Evolutionary conservation across 164 flowering plant species (phyloP), one percentile per base, ranked within the genome.

Genomic region (Nelumbo lutea): DNA sequence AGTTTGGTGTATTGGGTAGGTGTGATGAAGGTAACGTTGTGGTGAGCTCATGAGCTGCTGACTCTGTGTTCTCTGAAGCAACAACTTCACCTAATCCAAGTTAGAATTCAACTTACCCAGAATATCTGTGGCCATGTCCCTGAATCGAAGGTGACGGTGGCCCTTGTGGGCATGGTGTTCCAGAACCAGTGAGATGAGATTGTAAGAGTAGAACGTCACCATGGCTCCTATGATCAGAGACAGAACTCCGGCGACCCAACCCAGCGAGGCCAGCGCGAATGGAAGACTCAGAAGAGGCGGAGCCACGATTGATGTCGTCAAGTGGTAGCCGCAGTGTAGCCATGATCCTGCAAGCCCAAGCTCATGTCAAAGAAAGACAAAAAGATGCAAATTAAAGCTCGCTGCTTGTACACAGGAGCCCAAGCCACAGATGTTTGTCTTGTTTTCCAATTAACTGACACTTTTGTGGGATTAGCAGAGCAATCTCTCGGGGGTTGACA

Each of bases 281-380:
- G 97, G 98, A 0, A 94, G 86, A 66, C 96, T 90, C 46, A 94
- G 75, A 1, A 94, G 82, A 1, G 97, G 55, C 4, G 98, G 98
- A 1, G 93, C 96, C 0, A 94, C 98, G 0, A 94, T 94, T 15
- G 98, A 89, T 2, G 97, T 90, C 11, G 98, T 86, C 70, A 94
- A 73, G 64, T 94, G 98, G 77, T 87, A 94, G 0, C 98, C 97
- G 66, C 90, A 77, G 73, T 94, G 98, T 41, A 85, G 5, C 98
- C 98, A 94, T 70, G 98, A 90, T 41, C 98, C 98, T 91, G 66
- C 7, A 65, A 4, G 9, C 6, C 4, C 53, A 50, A 1, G 27
- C 40, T 58, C 15, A 56, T 62, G 47, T 56, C 47, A 55, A 63
- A 27, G 27, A 27, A 27, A 27, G 27, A 27, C 0, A 27, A 27